Base-by-base conservation (phyloP, 306 rosid genomes). In the Castanea crenata region DNA sequence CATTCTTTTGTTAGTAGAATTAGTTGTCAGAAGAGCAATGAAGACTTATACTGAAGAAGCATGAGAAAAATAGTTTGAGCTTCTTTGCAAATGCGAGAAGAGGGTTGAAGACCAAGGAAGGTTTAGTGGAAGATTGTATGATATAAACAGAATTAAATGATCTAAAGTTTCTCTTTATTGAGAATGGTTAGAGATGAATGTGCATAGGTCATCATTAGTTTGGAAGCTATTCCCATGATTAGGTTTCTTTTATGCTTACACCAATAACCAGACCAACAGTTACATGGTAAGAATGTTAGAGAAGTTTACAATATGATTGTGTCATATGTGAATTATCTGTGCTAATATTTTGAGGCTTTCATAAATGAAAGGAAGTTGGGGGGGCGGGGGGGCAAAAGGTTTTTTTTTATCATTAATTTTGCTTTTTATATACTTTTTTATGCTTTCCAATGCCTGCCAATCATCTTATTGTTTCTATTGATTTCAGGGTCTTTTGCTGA, bases 401-500 rank as follows among this genome's bases (percentile, higher is more conserved):
- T 38, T 38, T 38, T 38, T 38, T 38, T 38, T 38, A 7, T 38
- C 11, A 38, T 38, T 38, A 8, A 38, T 38, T 7, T 8, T 38
- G 3, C 46, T 7, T 38, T 38, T 38, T 38, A 38, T 38, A 38
- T 38, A 38, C 76, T 16, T 71, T 54, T 32, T 25, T 75, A 74
- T 59, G 73, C 67, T 38, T 76, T 49, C 69, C 16, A 58, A 27
- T 62, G 9, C 77, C 25, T 15, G 57, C 74, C 21, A 56, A 34
- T 25, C 57, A 78, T 54, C 57, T 46, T 25, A 35, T 34, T 20
- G 27, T 56, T 77, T 83, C 55, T 73, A 57, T 82, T 55, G 73
- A 27, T 81, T 16, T 54, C 75, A 91, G 98, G 99, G 78, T 92
- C 98, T 71, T 96, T 96, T 89, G 99, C 99, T 56, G 99, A 96